Base-by-base conservation (phyloP, 2,329 filamentous ascomycete genomes). In the Parastagonospora avenae region DNA sequence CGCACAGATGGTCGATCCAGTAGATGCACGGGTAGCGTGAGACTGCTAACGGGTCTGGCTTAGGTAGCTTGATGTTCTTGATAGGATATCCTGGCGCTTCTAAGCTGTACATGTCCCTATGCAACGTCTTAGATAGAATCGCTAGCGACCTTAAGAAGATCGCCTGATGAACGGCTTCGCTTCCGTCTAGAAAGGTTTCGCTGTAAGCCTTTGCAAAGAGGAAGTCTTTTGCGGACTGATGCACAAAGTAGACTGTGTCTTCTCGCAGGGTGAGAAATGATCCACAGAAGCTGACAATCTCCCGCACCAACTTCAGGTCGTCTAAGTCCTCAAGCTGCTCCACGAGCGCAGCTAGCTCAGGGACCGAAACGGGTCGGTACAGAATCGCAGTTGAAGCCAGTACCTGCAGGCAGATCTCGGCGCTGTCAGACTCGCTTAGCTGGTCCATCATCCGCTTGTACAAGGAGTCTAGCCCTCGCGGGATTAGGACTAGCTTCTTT, bases 181-280 rank as follows among this genome's bases (percentile, higher is more conserved):
- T 33, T 4, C n/a, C 6, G 9, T n/a, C 4, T 4, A 70, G 65
- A 35, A 76, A 73, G 4, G 77, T 58, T 10, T 51, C 35, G n/a
- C 43, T 12, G 5, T 42, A 44, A 41, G 53, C 57, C 8, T 63
- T 47, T n/a, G 60, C 33, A 9, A 48, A 24, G 1, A 80, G 46
- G 53, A 66, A 77, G 14, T 80, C 77, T 52, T 78, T 77, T 0
- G 75, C 78, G 2, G 76, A 79, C 48, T 77, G 71, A 36, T 57
- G 40, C 9, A 49, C 40, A 14, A 49, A 14, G 32, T 40, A 50
- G 28, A 50, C 35, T 16, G 24, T n/a, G 3, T 46, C 73, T 42
- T 32, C 60, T 61, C 30, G 75, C 16, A 50, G 11, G 1, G 65
- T 75, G 0, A 80, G 57, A 44, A 79, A 77, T 6, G 73, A 79